Base-by-base conservation (phyloP, 2,329 filamentous ascomycete genomes). In the Emericellopsis cladophorae region DNA sequence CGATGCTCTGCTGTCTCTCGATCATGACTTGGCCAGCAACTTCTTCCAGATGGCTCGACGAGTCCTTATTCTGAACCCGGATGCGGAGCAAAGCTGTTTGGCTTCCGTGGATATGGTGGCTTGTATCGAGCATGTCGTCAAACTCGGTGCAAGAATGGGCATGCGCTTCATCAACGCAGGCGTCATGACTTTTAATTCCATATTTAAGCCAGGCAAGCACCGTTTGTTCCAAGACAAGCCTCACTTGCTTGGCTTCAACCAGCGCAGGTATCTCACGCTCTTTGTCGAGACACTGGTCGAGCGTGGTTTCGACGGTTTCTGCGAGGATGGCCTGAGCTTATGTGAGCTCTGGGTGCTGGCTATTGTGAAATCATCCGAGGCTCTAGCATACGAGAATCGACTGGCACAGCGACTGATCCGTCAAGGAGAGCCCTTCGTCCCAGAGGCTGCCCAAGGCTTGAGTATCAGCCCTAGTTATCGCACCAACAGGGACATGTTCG, bases 311-410 rank as follows among this genome's bases (percentile, higher is more conserved):
- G 58, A 67, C 31, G 65, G 72, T 40, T 68, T 74, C 44, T 58
- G 58, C 44, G 59, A 70, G 32, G 49, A 68, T 3, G 64, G 59
- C 2, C 58, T 63, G n/a, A 65, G 61, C 8, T 50, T 70, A 9
- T 55, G 68, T 5, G 66, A 71, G 33, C 54, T 76, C n/a, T 78
- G 76, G 68, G 48, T 72, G 34, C 49, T 68, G 16, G 63, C 67
- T 7, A 57, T 79, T 36, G 62, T 68, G 34, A 74, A 73, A 48
- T 73, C 76, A 5, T 56, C 49, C 4, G 50, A 56, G 33, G 63
- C 59, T 18, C 45, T 74, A 12, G 58, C 54, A 5, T 72, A 71
- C 46, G 72, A 76, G 49, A 64, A 66, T 44, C 59, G 61, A 18
- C 59, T 79, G 5, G 72, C 65, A 5, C 60, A 66, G 41, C 56